These are phyloP conservation scores for Cryptococcus amylolentus DNA, from an alignment of 1,284 basidiomycete species.

Conservation along the genomic window DNA sequence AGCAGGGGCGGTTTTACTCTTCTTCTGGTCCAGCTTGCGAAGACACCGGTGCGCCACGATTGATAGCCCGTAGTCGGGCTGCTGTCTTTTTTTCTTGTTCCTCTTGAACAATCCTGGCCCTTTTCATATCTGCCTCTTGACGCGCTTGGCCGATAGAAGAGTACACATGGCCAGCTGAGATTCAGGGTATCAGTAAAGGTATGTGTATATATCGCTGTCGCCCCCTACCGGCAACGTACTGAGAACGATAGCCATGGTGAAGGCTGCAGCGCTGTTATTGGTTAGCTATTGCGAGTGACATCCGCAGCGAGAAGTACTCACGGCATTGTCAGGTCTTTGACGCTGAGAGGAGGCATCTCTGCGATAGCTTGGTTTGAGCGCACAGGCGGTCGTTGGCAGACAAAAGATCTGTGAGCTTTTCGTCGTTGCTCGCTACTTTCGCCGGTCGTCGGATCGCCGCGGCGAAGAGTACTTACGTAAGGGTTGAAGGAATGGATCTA, in stretches of 20 bases:
- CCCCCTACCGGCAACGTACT: conserved; percentile 7
- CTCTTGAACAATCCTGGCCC: conserved; percentile 20
- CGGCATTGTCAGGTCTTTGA: conserved; percentile 33
- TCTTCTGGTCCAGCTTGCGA: no score
- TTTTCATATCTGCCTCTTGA: conserved; percentile 20
- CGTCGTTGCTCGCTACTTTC: not conserved
- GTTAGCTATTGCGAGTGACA: not conserved
- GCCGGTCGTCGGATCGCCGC: no score
- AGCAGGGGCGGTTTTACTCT: no score
- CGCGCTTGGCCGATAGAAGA: conserved; percentile 27
- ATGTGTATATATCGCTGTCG: not conserved
- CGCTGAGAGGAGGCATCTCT: conserved; percentile 27
- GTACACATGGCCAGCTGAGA: conserved; percentile 22
- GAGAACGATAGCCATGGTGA: conserved; percentile 35
- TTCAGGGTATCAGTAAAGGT: conserved; percentile 1
- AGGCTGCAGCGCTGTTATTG: conserved; percentile 25
- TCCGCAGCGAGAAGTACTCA: conserved; percentile 8
- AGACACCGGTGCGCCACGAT: not conserved
- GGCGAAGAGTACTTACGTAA: no score
- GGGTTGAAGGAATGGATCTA: no score
- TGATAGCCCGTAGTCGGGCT: no score
- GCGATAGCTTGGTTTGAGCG: not conserved
- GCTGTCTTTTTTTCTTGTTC: conserved; percentile 4
- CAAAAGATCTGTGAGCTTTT: not conserved
- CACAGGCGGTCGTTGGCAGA: no score